A percentile compares a stretch with the other conserved stretches of the same genome.
These are phyloP conservation scores for Conticribra guillardii DNA, from an alignment of 108 stramenopile species.

Conservation along the genomic window DNA sequence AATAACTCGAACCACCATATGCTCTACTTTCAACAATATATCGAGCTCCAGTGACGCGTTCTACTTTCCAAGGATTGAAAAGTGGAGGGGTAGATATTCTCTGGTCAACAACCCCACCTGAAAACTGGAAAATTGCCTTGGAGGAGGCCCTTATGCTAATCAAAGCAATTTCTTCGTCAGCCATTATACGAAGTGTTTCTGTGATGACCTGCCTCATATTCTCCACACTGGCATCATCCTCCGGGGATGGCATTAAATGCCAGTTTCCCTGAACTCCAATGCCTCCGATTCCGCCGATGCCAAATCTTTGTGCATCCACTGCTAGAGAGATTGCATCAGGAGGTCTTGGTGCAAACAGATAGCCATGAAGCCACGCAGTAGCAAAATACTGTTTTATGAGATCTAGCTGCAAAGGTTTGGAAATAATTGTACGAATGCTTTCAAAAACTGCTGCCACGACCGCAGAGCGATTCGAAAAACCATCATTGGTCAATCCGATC, in stretches of 20 bases:
- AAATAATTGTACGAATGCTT: conserved; percentile 44
- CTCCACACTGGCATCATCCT: conserved; percentile 39
- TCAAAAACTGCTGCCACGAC: conserved; percentile 76
- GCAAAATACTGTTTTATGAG: conserved; percentile 67
- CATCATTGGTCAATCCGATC: conserved; percentile 63
- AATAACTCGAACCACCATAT: conserved; percentile 47
- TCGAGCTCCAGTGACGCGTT: conserved; percentile 63
- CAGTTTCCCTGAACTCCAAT: conserved; percentile 58
- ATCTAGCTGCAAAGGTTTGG: conserved; percentile 47
- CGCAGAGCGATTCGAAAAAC: conserved; percentile 73
- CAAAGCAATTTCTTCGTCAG: conserved; percentile 61
- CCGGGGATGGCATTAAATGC: conserved; percentile 63
- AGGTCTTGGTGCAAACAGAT: conserved; percentile 65
- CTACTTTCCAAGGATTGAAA: conserved; percentile 60
- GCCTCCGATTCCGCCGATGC: conserved; percentile 54
- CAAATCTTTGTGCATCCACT: conserved; percentile 73
- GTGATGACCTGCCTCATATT: conserved; percentile 46
- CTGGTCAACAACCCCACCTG: conserved; percentile 48
- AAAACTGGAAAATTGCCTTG: conserved; percentile 45
- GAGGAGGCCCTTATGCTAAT: conserved; percentile 64
- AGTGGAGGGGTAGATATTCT: conserved; percentile 49
- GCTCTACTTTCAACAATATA: conserved; percentile 59
- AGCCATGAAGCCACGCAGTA: conserved; percentile 70
- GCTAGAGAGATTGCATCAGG: conserved; percentile 82
- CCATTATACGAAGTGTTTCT: conserved; percentile 53